phyloP scores from a whole-genome alignment of 2,329 filamentous ascomycete species.

The Penicillium sp. region DNA sequence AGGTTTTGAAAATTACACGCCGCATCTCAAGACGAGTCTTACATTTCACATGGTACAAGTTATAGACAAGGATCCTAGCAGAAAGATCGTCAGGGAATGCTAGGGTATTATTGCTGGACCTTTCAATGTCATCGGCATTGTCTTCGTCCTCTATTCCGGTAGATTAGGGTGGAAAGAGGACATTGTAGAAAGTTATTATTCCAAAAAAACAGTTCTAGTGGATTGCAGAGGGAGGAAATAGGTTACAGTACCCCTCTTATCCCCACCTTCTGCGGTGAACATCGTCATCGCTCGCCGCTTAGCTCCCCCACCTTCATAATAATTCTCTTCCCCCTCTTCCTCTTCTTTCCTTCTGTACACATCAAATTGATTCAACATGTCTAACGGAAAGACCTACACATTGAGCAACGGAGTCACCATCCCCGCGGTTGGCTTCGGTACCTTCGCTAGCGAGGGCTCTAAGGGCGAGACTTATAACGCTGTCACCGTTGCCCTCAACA shows the following conservation, averaged over 20 bases:
- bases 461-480: constrained; percentile 60
- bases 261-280: constrained; percentile 5
- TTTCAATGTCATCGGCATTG: no score
- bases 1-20: constrained; percentile 21
- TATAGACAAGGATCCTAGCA: neutral
- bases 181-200: no score
- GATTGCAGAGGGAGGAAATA: neutral
- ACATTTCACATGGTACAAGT: neutral
- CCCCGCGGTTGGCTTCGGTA: constrained; percentile 65
- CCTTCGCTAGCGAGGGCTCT: constrained; percentile 65
- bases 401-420: constrained; percentile 62
- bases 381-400: constrained; percentile 53
- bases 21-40: neutral
- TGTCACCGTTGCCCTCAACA: constrained; percentile 50
- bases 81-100: neutral
- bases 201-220: no score
- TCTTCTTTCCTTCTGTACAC: constrained; percentile 1
- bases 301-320: constrained; percentile 11
- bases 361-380: constrained; percentile 48
- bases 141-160: no score
- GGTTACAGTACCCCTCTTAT: constrained; percentile 8
- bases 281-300: constrained; percentile 20
- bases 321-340: constrained; percentile 3
- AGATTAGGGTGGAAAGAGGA: no score
- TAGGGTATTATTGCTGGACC: neutral